Evolutionary conservation across 2,329 filamentous ascomycete species (phyloP).

Genomic region (Neocatenulostroma microsporum): DNA sequence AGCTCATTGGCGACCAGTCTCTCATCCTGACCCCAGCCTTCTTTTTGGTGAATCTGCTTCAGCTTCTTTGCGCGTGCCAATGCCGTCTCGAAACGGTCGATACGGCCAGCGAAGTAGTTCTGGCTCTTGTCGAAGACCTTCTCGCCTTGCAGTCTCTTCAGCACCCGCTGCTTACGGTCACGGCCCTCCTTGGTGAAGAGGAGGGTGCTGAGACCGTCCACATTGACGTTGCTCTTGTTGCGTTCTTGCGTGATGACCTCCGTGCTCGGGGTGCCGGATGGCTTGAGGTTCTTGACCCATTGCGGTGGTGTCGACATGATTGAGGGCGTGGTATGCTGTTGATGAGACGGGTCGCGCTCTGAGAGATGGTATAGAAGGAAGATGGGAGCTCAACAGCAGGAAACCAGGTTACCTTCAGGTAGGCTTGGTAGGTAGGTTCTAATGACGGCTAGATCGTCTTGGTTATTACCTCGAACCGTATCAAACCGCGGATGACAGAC

Average conservation of each 20-base stretch:
- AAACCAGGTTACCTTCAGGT: too few relatives aligned
- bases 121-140: conserved; percentile 70
- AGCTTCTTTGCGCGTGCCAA: conserved; percentile 64
- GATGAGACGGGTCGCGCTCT: too few relatives aligned
- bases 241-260: conserved; percentile 64
- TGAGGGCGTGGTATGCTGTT: too few relatives aligned
- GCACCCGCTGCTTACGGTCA: conserved; percentile 52
- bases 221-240: conserved; percentile 56
- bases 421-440: too few relatives aligned
- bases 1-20: conserved; percentile 58
- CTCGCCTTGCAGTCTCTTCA: conserved; percentile 58
- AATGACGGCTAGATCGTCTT: too few relatives aligned
- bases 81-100: conserved; percentile 61
- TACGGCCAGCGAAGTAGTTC: conserved; percentile 65
- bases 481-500: too few relatives aligned
- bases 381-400: too few relatives aligned
- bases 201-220: conserved; percentile 59
- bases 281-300: conserved; percentile 62
- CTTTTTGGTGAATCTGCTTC: conserved; percentile 56
- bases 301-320: conserved; percentile 38
- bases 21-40: conserved; percentile 62
- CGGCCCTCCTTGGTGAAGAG: conserved; percentile 61
- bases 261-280: conserved; percentile 58
- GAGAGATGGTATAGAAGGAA: too few relatives aligned
- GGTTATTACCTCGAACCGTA: too few relatives aligned